A percentile compares a stretch with the other conserved stretches of the same genome.
phyloP scores from a whole-genome alignment of 257 asterid genomes.

The Scutellaria galericulata region DNA sequence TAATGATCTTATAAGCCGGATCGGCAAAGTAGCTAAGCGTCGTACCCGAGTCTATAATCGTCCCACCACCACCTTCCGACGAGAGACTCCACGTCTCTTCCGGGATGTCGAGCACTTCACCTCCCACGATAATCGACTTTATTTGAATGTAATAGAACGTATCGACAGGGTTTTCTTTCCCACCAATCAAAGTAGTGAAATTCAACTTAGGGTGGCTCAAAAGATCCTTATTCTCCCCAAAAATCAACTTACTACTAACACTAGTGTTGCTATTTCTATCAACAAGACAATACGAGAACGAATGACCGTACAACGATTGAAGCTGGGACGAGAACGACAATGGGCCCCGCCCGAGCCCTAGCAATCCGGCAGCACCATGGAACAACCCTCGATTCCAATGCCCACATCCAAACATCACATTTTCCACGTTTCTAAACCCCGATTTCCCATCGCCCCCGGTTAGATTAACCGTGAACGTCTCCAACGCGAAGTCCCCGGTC shows the following conservation, averaged over 20 bases:
- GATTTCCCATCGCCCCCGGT: slow-evolving; percentile 54
- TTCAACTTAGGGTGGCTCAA: slow-evolving; percentile 64
- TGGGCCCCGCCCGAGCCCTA: slow-evolving; percentile 86
- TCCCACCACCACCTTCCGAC: slow-evolving; percentile 69
- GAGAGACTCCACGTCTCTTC: slow-evolving; percentile 66
- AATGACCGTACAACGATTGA: slow-evolving; percentile 68
- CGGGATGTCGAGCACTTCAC: slow-evolving; percentile 66
- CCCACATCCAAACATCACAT: slow-evolving; percentile 95
- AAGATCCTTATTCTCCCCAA: slow-evolving; percentile 72
- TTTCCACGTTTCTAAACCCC: slow-evolving; percentile 61
- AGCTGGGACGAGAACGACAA: slow-evolving; percentile 84
- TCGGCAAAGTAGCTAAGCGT: slow-evolving; percentile 81
- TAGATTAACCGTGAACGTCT: slow-evolving; percentile 81
- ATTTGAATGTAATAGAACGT: slow-evolving; percentile 79
- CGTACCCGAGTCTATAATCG: slow-evolving; percentile 89
- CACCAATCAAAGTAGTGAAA: slow-evolving; percentile 59
- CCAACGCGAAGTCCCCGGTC: slow-evolving; percentile 83
- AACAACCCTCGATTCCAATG: slow-evolving; percentile 95
- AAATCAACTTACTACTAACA: slow-evolving; percentile 79
- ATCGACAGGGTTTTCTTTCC: slow-evolving; percentile 63
- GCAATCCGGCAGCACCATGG: slow-evolving; percentile 92
- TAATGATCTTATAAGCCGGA: slow-evolving; percentile 72
- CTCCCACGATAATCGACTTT: slow-evolving; percentile 71
- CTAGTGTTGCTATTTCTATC: slow-evolving; percentile 80
- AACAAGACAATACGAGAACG: slow-evolving; percentile 86